A percentile compares a stretch with the other conserved stretches of the same genome.
Conservation (phyloP, 1,284 basidiomycete species). For the Lentinus polychrous region DNA sequence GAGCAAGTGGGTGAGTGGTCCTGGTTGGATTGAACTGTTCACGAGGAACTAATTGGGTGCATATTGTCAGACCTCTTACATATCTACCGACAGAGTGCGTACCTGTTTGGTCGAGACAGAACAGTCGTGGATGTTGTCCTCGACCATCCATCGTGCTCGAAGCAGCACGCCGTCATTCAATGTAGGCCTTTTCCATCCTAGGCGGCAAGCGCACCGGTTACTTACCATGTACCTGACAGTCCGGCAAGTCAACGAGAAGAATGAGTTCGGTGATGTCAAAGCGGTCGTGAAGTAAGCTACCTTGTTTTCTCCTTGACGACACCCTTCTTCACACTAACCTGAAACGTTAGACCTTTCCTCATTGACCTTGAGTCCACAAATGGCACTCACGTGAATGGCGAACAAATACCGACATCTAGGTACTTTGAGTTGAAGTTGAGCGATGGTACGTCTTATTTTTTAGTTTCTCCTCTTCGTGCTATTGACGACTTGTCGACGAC, state of each 20-base stretch:
- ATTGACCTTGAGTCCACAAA: constrained; percentile 98
- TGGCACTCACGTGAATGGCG: constrained; percentile 86
- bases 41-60: background rate
- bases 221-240: constrained; percentile 32
- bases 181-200: constrained; percentile 39
- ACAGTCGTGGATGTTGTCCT: constrained; percentile 85
- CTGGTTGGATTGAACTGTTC: too few species aligned
- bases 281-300: constrained; percentile 63
- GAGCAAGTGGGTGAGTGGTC: constrained; percentile 80
- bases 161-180: constrained; percentile 97
- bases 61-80: constrained; percentile 71
- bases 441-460: constrained; percentile 59
- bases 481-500: background rate
- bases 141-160: constrained; percentile 96
- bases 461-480: background rate
- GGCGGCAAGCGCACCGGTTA: background rate
- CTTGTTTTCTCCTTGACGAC: constrained; percentile 1
- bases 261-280: constrained; percentile 82
- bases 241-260: constrained; percentile 79
- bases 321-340: constrained; percentile 10
- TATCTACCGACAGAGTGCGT: constrained; percentile 89
- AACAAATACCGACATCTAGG: constrained; percentile 77
- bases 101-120: constrained; percentile 87
- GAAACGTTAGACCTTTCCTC: constrained; percentile 71
- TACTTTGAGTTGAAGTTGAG: constrained; percentile 87